Conservation (phyloP, 2,329 filamentous ascomycete genomes). For the Penicillium sp. region DNA sequence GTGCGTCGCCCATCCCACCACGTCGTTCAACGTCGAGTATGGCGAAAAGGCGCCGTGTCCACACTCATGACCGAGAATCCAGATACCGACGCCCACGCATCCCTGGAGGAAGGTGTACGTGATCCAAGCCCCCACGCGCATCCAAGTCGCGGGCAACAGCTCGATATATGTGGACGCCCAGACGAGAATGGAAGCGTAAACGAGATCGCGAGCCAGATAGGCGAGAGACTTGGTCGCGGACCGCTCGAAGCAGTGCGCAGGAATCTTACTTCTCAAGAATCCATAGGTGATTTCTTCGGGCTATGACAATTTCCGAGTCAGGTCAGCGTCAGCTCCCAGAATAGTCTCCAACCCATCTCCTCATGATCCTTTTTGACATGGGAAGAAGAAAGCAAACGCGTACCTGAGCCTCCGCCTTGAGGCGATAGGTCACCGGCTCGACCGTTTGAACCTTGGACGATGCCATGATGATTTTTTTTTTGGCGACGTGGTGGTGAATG, state of each 20-base stretch:
- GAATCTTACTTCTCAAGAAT: slow-evolving; percentile 13
- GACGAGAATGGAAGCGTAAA: slow-evolving; percentile 13
- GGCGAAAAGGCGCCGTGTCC: slow-evolving; percentile 62
- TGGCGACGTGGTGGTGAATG: too few species aligned
- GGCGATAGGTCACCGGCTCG: slow-evolving; percentile 11
- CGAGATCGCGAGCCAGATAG: slow-evolving; percentile 14
- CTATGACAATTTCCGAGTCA: not conserved
- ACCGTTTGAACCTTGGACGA: slow-evolving; percentile 11
- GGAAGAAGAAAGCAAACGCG: not conserved
- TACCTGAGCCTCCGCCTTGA: slow-evolving; percentile 13
- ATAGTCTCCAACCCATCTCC: too few species aligned
- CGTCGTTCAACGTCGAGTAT: slow-evolving; percentile 52
- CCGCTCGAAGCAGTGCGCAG: slow-evolving; percentile 15
- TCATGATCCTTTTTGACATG: too few species aligned
- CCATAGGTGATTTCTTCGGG: slow-evolving; percentile 13
- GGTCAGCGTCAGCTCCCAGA: too few species aligned
- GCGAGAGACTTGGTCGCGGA: slow-evolving; percentile 11
- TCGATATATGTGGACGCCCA: slow-evolving; percentile 15
- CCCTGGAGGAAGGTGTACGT: slow-evolving; percentile 15
- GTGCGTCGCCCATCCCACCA: slow-evolving; percentile 58
- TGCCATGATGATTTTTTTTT: slow-evolving; percentile 1
- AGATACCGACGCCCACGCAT: slow-evolving; percentile 17
- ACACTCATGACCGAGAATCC: slow-evolving; percentile 52
- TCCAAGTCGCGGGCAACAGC: slow-evolving; percentile 5
- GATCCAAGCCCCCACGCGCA: slow-evolving; percentile 11